phyloP scores from a whole-genome alignment of 164 flowering plant genomes.

The Berberis vulgaris region DNA sequence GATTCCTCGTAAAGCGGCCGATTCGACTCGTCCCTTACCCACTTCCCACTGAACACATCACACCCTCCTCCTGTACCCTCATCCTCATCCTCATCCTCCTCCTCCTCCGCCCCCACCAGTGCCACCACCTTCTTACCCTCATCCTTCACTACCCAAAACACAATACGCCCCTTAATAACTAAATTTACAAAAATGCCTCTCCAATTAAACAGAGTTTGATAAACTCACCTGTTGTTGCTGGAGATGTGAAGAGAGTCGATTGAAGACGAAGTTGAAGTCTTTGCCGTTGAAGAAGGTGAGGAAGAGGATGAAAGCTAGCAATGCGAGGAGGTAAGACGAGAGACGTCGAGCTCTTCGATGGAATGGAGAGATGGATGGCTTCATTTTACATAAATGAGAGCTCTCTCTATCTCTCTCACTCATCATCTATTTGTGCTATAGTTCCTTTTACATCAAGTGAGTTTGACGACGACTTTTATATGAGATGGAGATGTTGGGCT shows the following conservation, averaged over 20 bases:
- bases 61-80: conserved; percentile 36
- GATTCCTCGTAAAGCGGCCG: conserved; percentile 61
- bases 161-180: neutral
- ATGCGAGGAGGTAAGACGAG: conserved; percentile 48
- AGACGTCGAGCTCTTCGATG: conserved; percentile 31
- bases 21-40: conserved; percentile 61
- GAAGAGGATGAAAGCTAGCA: conserved; percentile 52
- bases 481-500: no score
- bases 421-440: no score
- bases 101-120: conserved; percentile 32
- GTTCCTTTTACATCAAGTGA: no score
- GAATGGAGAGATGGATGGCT: conserved; percentile 27
- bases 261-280: conserved; percentile 41
- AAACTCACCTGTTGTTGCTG: conserved; percentile 30
- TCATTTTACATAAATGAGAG: conserved; percentile 21
- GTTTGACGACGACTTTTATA: no score
- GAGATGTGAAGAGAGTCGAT: conserved; percentile 13
- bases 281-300: conserved; percentile 53
- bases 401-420: neutral
- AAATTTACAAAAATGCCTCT: neutral
- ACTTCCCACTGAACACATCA: conserved; percentile 60
- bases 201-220: neutral
- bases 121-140: conserved; percentile 28
- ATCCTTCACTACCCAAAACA: conserved; percentile 26
- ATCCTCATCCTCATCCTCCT: conserved; percentile 26